phyloP scores from a whole-genome alignment of 1,284 basidiomycete species.

The Cutaneotrichosporon mucoides region DNA sequence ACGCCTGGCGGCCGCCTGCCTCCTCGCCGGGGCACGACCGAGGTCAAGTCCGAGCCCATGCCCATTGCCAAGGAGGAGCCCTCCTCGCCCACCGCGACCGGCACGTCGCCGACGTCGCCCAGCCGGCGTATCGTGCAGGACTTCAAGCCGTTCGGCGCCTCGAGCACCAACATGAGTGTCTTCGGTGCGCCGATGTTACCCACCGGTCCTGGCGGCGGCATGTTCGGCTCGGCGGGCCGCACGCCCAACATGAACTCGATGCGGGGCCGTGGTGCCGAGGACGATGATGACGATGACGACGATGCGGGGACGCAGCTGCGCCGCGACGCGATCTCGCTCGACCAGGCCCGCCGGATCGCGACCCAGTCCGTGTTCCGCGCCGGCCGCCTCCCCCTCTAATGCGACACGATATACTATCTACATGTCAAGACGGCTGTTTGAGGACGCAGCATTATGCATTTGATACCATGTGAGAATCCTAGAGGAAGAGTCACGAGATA shows the following conservation, averaged over 20 bases:
- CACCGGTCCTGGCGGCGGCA: conserved; percentile 48
- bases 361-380: conserved; percentile 53
- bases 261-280: conserved; percentile 54
- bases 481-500: no score
- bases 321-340: conserved; percentile 77
- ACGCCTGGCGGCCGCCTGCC: conserved; percentile 56
- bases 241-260: conserved; percentile 31
- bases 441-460: neutral
- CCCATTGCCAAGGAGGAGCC: conserved; percentile 11
- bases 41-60: neutral
- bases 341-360: conserved; percentile 65
- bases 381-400: conserved; percentile 29
- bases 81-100: conserved; percentile 45
- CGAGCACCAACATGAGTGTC: conserved; percentile 22
- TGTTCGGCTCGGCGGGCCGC: conserved; percentile 44
- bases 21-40: conserved; percentile 47
- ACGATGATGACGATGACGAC: conserved; percentile 54
- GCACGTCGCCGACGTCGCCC: conserved; percentile 49
- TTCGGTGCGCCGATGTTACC: conserved; percentile 50
- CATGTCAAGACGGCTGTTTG: neutral
- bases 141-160: conserved; percentile 76
- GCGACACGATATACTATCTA: neutral
- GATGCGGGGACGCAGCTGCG: conserved; percentile 56
- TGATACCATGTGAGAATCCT: neutral
- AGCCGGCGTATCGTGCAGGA: conserved; percentile 79